Evolutionary conservation across 495 filamentous ascomycete species (phyloP), one percentile per base, ranked within the genome.

Genomic region (Penicillium angulare): DNA sequence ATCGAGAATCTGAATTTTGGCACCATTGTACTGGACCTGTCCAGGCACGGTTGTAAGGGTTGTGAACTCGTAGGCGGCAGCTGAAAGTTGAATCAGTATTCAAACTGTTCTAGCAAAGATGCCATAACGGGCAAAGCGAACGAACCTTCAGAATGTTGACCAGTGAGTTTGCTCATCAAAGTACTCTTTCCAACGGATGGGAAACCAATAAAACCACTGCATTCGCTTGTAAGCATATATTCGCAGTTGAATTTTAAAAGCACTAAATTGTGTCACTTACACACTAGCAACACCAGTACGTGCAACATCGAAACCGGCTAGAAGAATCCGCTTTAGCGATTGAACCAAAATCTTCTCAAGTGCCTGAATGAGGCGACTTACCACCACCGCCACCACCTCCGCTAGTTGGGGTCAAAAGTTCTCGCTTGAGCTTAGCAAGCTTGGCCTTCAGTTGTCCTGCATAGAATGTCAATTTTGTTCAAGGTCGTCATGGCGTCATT

Each of bases 101-200:
- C 29, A 40, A 48, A 3, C 24, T 38, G 26, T 4, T 1, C n/a
- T 12, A 23, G 20, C 5, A 3, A 33, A n/a, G 22, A 54, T 51
- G 22, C 9, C 15, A 13, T 44, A 10, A 42, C 31, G 27, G 20
- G 8, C 27, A 31, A 17, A 21, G n/a, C n/a, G n/a, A 15, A 64
- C 66, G 29, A 45, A 83, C 81, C 81, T 79, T 98, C 93, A 3
- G 95, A 97, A 65, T 97, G 92, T 68, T 96, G 91, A 32, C 93
- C 93, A 20, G 93, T 98, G 61, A 98, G 75, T 67, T 79, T 83
- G 70, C 85, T 96, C 89, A 98, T 95, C 58, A 98, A 77, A 35
- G 93, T 98, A 79, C 88, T 95, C 77, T 98, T 98, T 34, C 93
- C 95, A 48, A 98, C 93, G 18, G 93, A 97, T 9, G 93, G 93